phyloP scores from a whole-genome alignment of 306 rosid genomes.

The Luffa aegyptiaca region DNA sequence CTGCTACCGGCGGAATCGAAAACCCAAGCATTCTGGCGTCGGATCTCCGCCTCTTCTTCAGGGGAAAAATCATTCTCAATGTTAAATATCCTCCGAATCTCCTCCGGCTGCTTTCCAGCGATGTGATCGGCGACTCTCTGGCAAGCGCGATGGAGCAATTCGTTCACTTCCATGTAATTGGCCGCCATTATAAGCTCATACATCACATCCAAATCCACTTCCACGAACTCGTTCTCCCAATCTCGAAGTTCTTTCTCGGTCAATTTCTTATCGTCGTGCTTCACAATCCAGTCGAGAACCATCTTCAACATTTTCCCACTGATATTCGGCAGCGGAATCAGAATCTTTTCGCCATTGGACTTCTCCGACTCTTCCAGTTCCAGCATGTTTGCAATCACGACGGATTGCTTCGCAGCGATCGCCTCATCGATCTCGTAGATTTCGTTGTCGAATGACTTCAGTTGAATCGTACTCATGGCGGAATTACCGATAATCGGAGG shows the following conservation, averaged over 20 bases:
- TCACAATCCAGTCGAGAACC: background rate
- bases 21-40: background rate
- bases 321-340: background rate
- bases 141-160: background rate
- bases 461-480: background rate
- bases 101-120: constrained; percentile 5
- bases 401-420: background rate
- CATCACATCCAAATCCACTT: background rate
- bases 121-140: background rate
- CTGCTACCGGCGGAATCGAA: background rate
- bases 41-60: background rate
- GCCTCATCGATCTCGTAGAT: background rate
- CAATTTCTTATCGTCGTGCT: background rate
- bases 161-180: background rate
- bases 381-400: background rate
- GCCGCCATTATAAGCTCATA: constrained; percentile 6
- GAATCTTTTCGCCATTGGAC: background rate
- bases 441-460: background rate
- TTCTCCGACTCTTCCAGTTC: background rate
- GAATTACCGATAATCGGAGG: background rate
- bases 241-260: background rate
- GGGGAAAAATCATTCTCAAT: background rate
- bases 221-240: background rate
- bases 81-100: background rate
- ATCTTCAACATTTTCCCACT: background rate